Percentiles rank a stretch among this genome's conserved stretches.
Evolutionary conservation across 164 flowering plant species (phyloP).

Genomic region (Taxillus chinensis): DNA sequence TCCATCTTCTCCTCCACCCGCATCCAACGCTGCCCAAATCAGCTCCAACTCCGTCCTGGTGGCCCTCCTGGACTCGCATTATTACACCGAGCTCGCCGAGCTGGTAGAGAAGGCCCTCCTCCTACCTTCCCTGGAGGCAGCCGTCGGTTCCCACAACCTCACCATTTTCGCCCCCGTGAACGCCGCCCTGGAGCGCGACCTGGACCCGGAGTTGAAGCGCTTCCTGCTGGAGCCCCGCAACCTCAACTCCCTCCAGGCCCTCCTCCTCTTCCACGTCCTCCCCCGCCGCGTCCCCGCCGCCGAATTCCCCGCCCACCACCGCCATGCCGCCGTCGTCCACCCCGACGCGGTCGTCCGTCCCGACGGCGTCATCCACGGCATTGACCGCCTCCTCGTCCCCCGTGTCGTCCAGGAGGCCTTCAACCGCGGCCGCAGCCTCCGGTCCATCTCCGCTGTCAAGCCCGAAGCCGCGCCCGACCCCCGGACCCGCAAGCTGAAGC

Average conservation of each 20-base stretch:
- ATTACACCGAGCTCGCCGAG: constrained; percentile 69
- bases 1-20: not conserved
- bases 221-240: constrained; percentile 69
- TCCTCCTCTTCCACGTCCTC: constrained; percentile 46
- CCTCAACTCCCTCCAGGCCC: constrained; percentile 51
- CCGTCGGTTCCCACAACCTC: constrained; percentile 50
- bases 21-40: constrained; percentile 9
- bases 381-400: constrained; percentile 51
- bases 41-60: constrained; percentile 74
- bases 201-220: constrained; percentile 69
- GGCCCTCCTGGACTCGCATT: constrained; percentile 75
- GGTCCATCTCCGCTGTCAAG: constrained; percentile 52
- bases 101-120: constrained; percentile 72
- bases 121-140: constrained; percentile 46
- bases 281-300: constrained; percentile 38
- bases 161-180: constrained; percentile 70
- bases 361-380: constrained; percentile 83
- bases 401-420: constrained; percentile 61
- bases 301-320: constrained; percentile 22
- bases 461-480: constrained; percentile 74
- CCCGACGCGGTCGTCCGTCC: constrained; percentile 54
- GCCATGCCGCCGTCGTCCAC: constrained; percentile 22
- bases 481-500: constrained; percentile 61
- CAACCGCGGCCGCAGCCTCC: constrained; percentile 49
- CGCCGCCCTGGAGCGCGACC: constrained; percentile 62